Evolutionary conservation across 2,329 filamentous ascomycete species (phyloP).

Genomic region (Arthrocladium fulminans): DNA sequence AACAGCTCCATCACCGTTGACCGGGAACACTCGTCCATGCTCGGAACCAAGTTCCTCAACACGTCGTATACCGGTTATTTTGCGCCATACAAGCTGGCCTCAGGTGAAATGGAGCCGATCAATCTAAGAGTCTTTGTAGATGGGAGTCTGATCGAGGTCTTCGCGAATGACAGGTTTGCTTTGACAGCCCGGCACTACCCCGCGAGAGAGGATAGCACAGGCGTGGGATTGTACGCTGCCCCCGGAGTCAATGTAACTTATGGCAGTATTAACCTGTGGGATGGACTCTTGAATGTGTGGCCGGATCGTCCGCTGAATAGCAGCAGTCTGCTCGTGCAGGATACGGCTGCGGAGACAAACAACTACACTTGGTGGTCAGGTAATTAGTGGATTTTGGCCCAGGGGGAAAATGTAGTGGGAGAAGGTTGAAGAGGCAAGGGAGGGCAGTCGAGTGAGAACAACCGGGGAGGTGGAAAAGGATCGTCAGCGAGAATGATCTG

Average conservation of each 20-base stretch:
- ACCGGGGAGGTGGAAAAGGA: no score
- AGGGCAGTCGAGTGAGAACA: no score
- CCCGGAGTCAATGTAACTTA: conserved; percentile 3
- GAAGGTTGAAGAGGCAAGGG: no score
- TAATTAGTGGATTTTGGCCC: no score
- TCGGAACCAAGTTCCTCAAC: conserved; percentile 25
- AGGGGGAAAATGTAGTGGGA: no score
- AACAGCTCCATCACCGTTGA: conserved; percentile 35
- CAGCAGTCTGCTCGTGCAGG: conserved; percentile 2
- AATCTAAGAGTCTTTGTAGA: conserved; percentile 29
- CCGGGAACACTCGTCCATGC: conserved; percentile 27
- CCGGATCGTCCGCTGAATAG: conserved; percentile 5
- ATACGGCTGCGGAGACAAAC: conserved; percentile 4
- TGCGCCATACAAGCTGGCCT: conserved; percentile 6
- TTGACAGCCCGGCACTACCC: conserved; percentile 33
- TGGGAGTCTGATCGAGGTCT: conserved; percentile 36
- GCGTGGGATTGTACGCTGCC: conserved; percentile 5
- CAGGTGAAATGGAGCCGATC: conserved; percentile 14
- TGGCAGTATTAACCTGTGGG: conserved; percentile 3
- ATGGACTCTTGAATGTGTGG: conserved; percentile 5
- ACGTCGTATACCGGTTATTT: conserved; percentile 22
- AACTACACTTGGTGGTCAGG: conserved; percentile 10
- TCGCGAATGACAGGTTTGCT: conserved; percentile 36
- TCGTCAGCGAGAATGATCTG: no score
- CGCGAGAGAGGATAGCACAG: conserved; percentile 2